Evolutionary conservation across 2,329 filamentous ascomycete species (phyloP), one percentile per base, ranked within the genome.

Genomic region (Aciculosporium take): DNA sequence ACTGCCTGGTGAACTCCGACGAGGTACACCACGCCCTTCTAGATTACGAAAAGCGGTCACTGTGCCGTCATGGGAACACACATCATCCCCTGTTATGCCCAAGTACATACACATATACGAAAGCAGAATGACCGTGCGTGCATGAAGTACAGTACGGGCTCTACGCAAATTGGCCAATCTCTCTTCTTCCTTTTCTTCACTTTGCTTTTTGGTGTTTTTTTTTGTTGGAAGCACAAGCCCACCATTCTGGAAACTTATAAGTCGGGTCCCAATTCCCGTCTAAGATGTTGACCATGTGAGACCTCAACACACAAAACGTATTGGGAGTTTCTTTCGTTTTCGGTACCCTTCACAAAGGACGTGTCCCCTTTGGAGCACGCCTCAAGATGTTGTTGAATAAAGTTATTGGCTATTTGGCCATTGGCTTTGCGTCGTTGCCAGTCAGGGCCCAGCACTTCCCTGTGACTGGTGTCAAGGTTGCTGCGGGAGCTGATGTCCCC

Each of bases 401-500:
- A 24, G 42, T 50, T 30, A 35, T 54, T 31, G 45, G 49, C 41
- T 45, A 50, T 42, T 49, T 56, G 46, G 51, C 51, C 42, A 47
- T 58, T 40, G 50, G 46, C 39, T 44, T 45, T 32, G 48, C 47
- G 41, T 42, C 51, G 30, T 37, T 52, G 17, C 49, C 50, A 37
- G 51, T 48, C 40, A 39, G 40, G 38, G 56, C 49, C 34, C 48
- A 57, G 37, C 51, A 47, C 27, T 50, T 54, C 39, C 52, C 57
- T 15, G 48, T 71, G 7, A 59, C 60, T 18, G 68, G 69, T 37
- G 56, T 58, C 33, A 48, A 51, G 15, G 56, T 68, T 42, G 54
- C 62, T 45, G 34, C 44, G 17, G 64, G 63, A 12, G 62, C 62
- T 3, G 57, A 62, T 37, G 57, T 63, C 21, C 71, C 71, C 6